Conservation (phyloP, 352 stramenopile genomes). For the Globisporangium perplexum region DNA sequence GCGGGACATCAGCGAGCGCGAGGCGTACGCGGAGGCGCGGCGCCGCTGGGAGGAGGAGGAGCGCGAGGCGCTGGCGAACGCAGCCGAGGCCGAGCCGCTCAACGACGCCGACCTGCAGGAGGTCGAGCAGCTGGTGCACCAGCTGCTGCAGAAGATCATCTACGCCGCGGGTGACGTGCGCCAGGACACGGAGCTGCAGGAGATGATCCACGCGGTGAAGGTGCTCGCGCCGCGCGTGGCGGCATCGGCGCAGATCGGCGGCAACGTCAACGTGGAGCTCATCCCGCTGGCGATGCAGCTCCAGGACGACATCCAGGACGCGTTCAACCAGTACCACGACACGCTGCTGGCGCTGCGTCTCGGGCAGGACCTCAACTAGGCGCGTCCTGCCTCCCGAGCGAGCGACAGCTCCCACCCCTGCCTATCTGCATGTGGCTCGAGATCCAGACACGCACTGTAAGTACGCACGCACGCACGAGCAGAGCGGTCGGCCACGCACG, state of each 20-base stretch:
- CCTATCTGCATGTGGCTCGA: neutral
- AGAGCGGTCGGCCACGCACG: too few relatives aligned
- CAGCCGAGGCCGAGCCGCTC: slow-evolving; percentile 77
- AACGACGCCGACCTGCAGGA: slow-evolving; percentile 87
- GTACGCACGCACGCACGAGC: too few relatives aligned
- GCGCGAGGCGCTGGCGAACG: slow-evolving; percentile 79
- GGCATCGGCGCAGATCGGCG: slow-evolving; percentile 81
- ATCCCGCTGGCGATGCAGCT: slow-evolving; percentile 87
- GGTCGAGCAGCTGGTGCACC: slow-evolving; percentile 85
- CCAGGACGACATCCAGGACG: slow-evolving; percentile 88
- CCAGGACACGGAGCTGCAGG: slow-evolving; percentile 84
- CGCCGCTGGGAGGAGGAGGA: slow-evolving; percentile 89
- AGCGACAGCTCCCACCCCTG: too few relatives aligned
- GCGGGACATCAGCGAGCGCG: slow-evolving; percentile 82
- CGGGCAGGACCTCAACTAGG: slow-evolving; percentile 77
- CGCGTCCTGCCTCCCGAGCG: too few relatives aligned
- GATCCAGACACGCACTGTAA: neutral
- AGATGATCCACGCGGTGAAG: slow-evolving; percentile 89
- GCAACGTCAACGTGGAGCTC: slow-evolving; percentile 85
- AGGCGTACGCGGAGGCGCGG: slow-evolving; percentile 81
- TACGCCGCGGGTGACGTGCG: slow-evolving; percentile 82
- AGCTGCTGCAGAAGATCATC: slow-evolving; percentile 87
- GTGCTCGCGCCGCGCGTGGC: slow-evolving; percentile 79
- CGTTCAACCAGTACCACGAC: slow-evolving; percentile 91
- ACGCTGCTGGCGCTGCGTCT: slow-evolving; percentile 79